Conservation (phyloP, 371 early-diverging fungal genomes). For the Mortierella sp. region DNA sequence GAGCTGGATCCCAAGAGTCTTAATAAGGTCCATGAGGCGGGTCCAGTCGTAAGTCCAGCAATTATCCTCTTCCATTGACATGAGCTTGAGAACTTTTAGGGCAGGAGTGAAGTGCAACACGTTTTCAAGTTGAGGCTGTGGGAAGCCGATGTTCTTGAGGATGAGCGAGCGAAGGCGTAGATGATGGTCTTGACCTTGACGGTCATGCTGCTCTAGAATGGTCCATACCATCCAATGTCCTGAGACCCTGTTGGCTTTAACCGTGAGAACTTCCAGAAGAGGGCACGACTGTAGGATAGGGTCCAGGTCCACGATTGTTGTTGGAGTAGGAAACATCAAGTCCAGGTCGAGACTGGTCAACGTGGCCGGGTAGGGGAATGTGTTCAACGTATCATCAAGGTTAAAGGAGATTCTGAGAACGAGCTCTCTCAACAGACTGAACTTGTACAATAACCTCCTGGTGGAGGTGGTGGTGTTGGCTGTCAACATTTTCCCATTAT, state of each 20-base stretch:
- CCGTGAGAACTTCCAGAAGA: neutral
- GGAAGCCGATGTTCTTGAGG: neutral
- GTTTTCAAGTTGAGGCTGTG: neutral
- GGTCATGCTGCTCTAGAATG: neutral
- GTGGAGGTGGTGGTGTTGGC: too few species aligned
- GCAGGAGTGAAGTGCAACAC: neutral
- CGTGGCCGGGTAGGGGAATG: neutral
- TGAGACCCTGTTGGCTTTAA: neutral
- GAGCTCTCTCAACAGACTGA: neutral
- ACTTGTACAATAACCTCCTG: too few species aligned
- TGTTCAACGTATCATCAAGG: neutral
- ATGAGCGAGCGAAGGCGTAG: neutral
- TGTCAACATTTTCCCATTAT: neutral
- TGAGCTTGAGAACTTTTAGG: neutral
- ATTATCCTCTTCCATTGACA: neutral
- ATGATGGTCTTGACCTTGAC: too few species aligned
- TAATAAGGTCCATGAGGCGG: neutral
- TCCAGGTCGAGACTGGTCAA: slow-evolving; percentile 1
- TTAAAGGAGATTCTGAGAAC: neutral
- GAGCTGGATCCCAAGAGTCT: neutral
- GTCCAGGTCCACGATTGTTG: neutral
- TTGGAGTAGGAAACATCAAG: too few species aligned
- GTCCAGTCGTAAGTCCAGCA: neutral
- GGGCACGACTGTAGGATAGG: neutral
- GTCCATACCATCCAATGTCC: neutral